Percentiles rank a stretch among this genome's conserved stretches.
phyloP scores from a whole-genome alignment of 257 asterid genomes.

The Scutellaria minor region DNA sequence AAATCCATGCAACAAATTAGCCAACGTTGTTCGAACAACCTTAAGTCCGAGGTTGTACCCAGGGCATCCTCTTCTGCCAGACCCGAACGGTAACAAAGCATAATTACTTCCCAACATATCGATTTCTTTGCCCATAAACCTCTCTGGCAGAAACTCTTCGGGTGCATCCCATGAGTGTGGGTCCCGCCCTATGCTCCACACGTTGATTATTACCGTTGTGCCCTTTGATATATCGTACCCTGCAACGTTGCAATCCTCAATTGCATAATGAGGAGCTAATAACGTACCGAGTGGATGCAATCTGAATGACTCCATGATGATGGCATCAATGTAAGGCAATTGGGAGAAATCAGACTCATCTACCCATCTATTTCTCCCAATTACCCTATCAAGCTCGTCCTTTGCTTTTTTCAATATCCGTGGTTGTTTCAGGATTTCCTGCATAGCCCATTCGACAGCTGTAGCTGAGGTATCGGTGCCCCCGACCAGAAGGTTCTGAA shows the following conservation, averaged over 20 bases:
- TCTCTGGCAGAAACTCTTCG: constrained; percentile 38
- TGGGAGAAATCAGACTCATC: constrained; percentile 34
- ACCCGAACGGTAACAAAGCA: constrained; percentile 40
- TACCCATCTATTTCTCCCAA: constrained; percentile 42
- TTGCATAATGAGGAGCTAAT: constrained; percentile 38
- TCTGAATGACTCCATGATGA: constrained; percentile 44
- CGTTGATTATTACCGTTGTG: constrained; percentile 37
- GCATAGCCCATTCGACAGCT: constrained; percentile 38
- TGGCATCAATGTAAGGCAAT: constrained; percentile 44
- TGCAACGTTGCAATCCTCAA: constrained; percentile 38
- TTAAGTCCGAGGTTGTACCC: constrained; percentile 39
- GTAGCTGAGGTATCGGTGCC: constrained; percentile 40
- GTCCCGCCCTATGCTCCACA: constrained; percentile 48
- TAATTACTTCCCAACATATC: constrained; percentile 37
- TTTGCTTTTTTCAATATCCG: constrained; percentile 31
- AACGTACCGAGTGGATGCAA: constrained; percentile 39
- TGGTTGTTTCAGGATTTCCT: constrained; percentile 31
- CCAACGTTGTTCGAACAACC: constrained; percentile 41
- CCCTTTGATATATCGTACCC: constrained; percentile 44
- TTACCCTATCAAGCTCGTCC: constrained; percentile 46
- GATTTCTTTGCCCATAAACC: constrained; percentile 38
- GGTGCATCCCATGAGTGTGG: constrained; percentile 38
- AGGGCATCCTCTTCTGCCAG: constrained; percentile 44
- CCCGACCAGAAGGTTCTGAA: constrained; percentile 37
- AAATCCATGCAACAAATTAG: constrained; percentile 51